phyloP scores from a whole-genome alignment of 257 asterid species.

The Penstemon newberryi region DNA sequence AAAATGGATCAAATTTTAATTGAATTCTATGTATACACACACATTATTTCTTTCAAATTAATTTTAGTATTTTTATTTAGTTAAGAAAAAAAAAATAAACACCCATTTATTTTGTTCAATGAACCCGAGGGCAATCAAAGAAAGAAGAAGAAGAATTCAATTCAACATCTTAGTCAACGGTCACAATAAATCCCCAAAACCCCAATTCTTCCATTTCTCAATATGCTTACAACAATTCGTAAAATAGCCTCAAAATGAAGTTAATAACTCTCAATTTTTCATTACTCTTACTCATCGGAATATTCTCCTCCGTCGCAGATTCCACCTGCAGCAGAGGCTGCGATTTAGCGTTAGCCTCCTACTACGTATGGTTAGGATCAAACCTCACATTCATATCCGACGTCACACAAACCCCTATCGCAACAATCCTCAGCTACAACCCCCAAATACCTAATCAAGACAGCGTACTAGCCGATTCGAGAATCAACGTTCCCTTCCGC shows the following conservation, averaged over 20 bases:
- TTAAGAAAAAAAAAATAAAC: too few species aligned
- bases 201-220: background rate
- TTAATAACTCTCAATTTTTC: background rate
- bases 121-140: too few species aligned
- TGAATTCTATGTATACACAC: too few species aligned
- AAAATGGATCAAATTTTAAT: too few species aligned
- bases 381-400: constrained; percentile 38
- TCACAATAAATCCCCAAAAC: background rate
- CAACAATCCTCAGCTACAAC: constrained; percentile 40
- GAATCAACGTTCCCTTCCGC: constrained; percentile 64
- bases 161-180: background rate
- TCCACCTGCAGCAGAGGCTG: constrained; percentile 64
- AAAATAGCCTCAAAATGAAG: constrained; percentile 29
- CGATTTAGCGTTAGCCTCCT: constrained; percentile 68
- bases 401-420: constrained; percentile 25
- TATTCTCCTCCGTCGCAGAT: constrained; percentile 39
- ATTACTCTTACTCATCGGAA: constrained; percentile 28
- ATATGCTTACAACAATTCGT: constrained; percentile 9
- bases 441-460: constrained; percentile 50
- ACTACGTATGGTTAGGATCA: constrained; percentile 38
- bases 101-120: too few species aligned
- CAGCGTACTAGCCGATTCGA: constrained; percentile 36
- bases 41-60: too few species aligned
- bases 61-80: too few species aligned
- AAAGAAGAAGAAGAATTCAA: too few species aligned